Conservation (phyloP, 2,329 filamentous ascomycete genomes). For the Pseudocercospora fuligena region DNA sequence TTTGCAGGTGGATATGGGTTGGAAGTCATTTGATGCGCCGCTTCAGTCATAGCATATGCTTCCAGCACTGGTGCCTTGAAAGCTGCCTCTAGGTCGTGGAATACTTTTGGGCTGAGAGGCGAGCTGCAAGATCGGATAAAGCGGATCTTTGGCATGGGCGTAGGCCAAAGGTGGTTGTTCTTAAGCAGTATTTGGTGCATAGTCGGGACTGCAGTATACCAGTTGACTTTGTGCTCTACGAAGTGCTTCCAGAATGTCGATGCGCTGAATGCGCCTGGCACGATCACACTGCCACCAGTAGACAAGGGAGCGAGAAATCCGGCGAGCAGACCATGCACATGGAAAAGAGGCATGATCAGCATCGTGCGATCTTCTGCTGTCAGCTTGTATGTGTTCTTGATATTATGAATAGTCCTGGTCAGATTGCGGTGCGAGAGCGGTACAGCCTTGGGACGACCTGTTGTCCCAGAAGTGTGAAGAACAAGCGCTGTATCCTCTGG, state of each 20-base stretch:
- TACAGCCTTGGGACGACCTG: conserved; percentile 82
- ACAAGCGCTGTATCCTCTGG: conserved; percentile 81
- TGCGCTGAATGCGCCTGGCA: conserved; percentile 80
- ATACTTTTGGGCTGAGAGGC: conserved; percentile 79
- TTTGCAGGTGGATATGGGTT: conserved; percentile 66
- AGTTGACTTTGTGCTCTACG: conserved; percentile 74
- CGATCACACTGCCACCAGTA: conserved; percentile 77
- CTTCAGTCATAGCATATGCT: conserved; percentile 93
- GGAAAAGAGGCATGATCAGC: conserved; percentile 89
- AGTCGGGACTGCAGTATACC: conserved; percentile 92
- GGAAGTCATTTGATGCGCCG: conserved; percentile 82
- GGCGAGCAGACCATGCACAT: conserved; percentile 86
- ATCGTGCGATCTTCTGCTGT: conserved; percentile 74
- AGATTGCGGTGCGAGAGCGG: conserved; percentile 82
- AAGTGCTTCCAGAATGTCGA: conserved; percentile 84
- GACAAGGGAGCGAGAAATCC: conserved; percentile 78
- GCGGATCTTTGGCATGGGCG: conserved; percentile 72
- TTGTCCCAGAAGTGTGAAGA: conserved; percentile 83
- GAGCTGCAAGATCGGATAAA: conserved; percentile 90
- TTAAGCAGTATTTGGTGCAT: conserved; percentile 89
- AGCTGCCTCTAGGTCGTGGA: conserved; percentile 75
- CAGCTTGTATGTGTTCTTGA: conserved; percentile 76
- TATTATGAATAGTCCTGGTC: conserved; percentile 81
- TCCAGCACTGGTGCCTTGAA: conserved; percentile 83
- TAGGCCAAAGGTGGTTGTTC: conserved; percentile 63